These are phyloP conservation scores for Thielaviopsis musarum DNA, from an alignment of 2,329 filamentous ascomycete species.

Conservation along the genomic window DNA sequence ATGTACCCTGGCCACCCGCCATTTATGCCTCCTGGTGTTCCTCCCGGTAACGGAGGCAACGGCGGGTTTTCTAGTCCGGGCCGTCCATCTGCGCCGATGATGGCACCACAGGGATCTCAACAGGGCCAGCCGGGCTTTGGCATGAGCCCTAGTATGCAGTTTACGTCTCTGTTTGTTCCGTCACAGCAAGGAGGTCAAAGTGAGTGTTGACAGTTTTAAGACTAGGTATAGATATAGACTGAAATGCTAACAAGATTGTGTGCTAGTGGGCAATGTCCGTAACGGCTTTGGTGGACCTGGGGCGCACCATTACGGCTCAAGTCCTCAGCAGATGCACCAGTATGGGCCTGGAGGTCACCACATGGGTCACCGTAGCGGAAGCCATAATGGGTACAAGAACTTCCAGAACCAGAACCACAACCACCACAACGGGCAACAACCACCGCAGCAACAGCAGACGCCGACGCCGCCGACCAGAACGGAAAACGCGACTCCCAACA, in stretches of 20 bases:
- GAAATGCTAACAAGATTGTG: constrained; percentile 1
- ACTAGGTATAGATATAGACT: too few relatives aligned
- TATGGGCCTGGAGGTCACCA: constrained; percentile 27
- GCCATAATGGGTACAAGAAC: constrained; percentile 11
- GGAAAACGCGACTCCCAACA: constrained; percentile 10
- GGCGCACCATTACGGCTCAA: constrained; percentile 46
- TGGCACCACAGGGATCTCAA: constrained; percentile 88
- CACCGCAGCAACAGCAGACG: constrained; percentile 4
- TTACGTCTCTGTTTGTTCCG: constrained; percentile 56
- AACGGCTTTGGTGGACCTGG: constrained; percentile 41
- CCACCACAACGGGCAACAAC: constrained; percentile 2
- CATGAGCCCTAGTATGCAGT: constrained; percentile 60
- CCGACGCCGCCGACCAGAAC: constrained; percentile 8
- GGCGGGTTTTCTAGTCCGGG: constrained; percentile 74
- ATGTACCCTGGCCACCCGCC: constrained; percentile 47
- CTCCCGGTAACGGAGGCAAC: constrained; percentile 41
- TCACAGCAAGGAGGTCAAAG: constrained; percentile 52
- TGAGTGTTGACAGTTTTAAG: constrained; percentile 31
- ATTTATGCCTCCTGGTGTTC: constrained; percentile 44
- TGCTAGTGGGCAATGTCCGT: constrained; percentile 38
- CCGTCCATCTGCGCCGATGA: constrained; percentile 65
- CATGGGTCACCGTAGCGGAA: constrained; percentile 10
- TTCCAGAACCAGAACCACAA: constrained; percentile 9
- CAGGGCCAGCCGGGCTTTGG: constrained; percentile 67
- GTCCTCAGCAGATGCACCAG: constrained; percentile 48